Base-by-base conservation (phyloP, 352 stramenopile genomes). In the Phytophthora macrochlamydospora region DNA sequence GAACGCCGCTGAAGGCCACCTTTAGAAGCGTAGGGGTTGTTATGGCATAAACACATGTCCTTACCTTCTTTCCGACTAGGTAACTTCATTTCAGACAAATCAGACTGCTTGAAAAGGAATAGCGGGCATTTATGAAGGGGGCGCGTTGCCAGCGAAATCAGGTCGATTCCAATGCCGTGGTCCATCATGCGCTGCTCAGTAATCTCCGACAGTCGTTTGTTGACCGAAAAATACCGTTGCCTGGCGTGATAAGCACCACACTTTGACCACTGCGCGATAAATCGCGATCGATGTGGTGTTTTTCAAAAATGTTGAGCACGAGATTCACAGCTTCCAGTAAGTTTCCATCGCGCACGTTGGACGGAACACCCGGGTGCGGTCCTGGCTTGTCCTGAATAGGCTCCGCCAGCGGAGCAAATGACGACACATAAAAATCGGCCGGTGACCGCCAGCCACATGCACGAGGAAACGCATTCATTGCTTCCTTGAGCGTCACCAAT, bases 101-200 rank as follows among this genome's bases (percentile, higher is more conserved):
- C 78, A 2, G 85, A 88, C n/a, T 81, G 88, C 78, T 94, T 90
- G 62, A 98, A 98, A 18, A 99, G 79, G 76, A 99, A 99, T 35
- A 99, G 94, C 11, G 98, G 98, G 7, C 95, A 97, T 48, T 98
- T 97, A 76, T 99, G 97, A 7, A 99, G 74, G 32, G 98, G 97
- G 9, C 96, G 97, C 30, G 98, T 90, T 3, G 94, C 89, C 11
- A 79, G 97, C 33, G 93, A 98, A 33, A 99, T 90, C 71, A 99
- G 94, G 75, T 99, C 98, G 62, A 98, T 99, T 37, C 98, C 98
- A 63, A 99, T 99, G 45, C 97, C 98, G 74, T 99, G 97, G 69
- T 99, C 97, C 97, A 99, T 99, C 97, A 99, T 99, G 32, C 98
- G 85, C 79, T 99, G 97, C 64, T 99, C 98, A 13, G 97, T 99